These are phyloP conservation scores for Whalleya microplaca DNA, from an alignment of 2,329 filamentous ascomycete species.

Conservation along the genomic window DNA sequence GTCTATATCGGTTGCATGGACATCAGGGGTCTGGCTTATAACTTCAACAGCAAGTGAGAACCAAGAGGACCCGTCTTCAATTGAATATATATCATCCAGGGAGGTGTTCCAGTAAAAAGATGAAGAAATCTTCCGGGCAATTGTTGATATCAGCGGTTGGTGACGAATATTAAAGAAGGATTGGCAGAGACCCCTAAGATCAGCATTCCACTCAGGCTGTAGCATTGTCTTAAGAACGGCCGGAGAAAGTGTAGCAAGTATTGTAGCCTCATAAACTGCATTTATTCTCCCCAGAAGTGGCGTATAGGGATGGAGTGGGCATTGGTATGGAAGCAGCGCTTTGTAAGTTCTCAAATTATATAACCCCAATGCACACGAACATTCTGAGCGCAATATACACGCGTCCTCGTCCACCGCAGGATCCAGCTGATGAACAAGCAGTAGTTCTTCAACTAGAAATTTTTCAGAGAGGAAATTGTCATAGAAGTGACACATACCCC, in stretches of 20 bases:
- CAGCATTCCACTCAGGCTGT: constrained; percentile 17
- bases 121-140: no score
- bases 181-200: no score
- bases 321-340: constrained; percentile 8
- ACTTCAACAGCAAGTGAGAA: constrained; percentile 9
- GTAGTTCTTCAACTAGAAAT: not conserved
- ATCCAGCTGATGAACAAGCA: not conserved
- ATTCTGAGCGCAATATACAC: not conserved
- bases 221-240: constrained; percentile 7
- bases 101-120: no score
- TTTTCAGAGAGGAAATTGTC: not conserved
- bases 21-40: constrained; percentile 1
- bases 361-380: not conserved
- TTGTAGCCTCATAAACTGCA: not conserved
- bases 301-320: constrained; percentile 4
- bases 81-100: not conserved
- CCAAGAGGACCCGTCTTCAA: not conserved
- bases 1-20: no score
- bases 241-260: not conserved
- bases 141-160: no score
- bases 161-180: no score
- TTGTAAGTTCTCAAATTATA: not conserved
- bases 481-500: no score
- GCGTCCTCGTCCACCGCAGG: not conserved
- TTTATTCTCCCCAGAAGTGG: constrained; percentile 1